These are phyloP conservation scores for Xylaria grammica DNA, from an alignment of 495 filamentous ascomycete species.

Conservation along the genomic window DNA sequence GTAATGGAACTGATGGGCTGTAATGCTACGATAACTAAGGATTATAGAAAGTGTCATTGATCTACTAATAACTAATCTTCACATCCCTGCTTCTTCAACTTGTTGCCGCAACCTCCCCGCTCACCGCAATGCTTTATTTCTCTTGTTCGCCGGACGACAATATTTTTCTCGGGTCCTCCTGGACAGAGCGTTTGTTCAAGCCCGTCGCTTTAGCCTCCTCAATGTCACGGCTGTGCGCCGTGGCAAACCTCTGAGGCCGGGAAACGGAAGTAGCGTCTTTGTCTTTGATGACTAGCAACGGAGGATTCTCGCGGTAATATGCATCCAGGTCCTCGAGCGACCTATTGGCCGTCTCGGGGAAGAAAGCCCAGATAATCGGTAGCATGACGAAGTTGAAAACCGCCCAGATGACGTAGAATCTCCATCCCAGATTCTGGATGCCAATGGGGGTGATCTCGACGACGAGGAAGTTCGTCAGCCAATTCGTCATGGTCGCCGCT, in stretches of 20 bases:
- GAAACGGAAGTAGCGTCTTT: conserved; percentile 27
- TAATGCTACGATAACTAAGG: too few relatives aligned
- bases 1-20: too few relatives aligned
- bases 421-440: conserved; percentile 64
- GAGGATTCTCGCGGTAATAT: conserved; percentile 51
- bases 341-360: conserved; percentile 58
- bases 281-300: conserved; percentile 47
- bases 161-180: not conserved
- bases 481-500: conserved; percentile 64
- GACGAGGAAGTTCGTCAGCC: conserved; percentile 67
- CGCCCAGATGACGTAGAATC: conserved; percentile 70
- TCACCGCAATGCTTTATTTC: not conserved
- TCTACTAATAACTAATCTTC: too few relatives aligned
- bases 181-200: not conserved
- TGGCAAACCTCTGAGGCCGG: conserved; percentile 32
- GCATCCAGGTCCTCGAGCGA: conserved; percentile 52
- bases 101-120: too few relatives aligned
- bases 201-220: conserved; percentile 25
- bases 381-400: conserved; percentile 63
- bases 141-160: not conserved
- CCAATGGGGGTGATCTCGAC: conserved; percentile 69
- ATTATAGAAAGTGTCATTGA: too few relatives aligned
- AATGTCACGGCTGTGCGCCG: conserved; percentile 31
- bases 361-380: conserved; percentile 66
- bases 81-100: too few relatives aligned